Evolutionary conservation across 148 eudicot species (phyloP).

Genomic region (Silene conica): DNA sequence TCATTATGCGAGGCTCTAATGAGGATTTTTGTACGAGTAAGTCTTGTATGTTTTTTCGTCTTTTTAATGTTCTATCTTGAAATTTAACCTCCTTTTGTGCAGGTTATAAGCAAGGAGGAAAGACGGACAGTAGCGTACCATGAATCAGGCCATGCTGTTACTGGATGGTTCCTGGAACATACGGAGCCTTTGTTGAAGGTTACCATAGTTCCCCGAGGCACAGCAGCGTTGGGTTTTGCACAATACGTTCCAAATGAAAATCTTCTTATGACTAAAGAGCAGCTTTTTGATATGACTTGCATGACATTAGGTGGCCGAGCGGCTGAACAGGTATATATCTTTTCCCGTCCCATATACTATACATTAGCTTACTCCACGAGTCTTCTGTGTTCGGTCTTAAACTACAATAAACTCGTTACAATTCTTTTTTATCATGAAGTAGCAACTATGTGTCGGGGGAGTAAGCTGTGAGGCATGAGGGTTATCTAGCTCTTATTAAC

Average conservation of each 20-base stretch:
- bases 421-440: too few species aligned
- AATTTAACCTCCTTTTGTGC: slow-evolving; percentile 13
- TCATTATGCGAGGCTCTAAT: too few species aligned
- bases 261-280: slow-evolving; percentile 92
- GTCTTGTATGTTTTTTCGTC: background rate
- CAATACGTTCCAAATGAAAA: slow-evolving; percentile 91
- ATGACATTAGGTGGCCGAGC: slow-evolving; percentile 98
- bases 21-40: background rate
- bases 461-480: too few species aligned
- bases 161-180: slow-evolving; percentile 86
- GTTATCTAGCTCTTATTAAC: too few species aligned
- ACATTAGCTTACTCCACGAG: background rate
- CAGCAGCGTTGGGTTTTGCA: slow-evolving; percentile 87
- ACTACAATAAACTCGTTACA: too few species aligned
- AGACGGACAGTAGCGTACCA: slow-evolving; percentile 87
- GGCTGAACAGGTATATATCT: slow-evolving; percentile 64
- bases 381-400: background rate
- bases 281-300: slow-evolving; percentile 89
- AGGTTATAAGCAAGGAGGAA: slow-evolving; percentile 89
- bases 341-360: background rate
- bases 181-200: slow-evolving; percentile 87
- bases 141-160: slow-evolving; percentile 89
- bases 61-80: background rate
- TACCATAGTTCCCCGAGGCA: slow-evolving; percentile 96
- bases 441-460: too few species aligned